Base-by-base conservation (phyloP, 2,329 filamentous ascomycete genomes). In the Fusarium robinianum region DNA sequence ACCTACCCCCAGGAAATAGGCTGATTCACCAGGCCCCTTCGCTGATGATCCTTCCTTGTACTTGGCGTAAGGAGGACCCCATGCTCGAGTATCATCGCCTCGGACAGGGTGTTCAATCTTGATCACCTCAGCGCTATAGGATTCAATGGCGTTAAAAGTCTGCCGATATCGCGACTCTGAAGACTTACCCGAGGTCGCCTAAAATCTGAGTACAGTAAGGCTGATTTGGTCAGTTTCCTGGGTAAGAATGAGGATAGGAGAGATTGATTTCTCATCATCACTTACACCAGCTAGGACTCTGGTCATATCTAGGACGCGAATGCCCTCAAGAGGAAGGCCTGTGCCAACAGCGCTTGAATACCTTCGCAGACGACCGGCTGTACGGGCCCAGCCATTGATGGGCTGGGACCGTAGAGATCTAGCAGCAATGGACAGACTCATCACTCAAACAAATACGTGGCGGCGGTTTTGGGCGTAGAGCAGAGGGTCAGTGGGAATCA, bases 141-240 rank as follows among this genome's bases (percentile, higher is more conserved):
- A 23, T 34, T 48, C 18, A 29, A 29, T 15, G 33, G 46, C 29
- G 37, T 57, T 40, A 53, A 51, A 49, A 45, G 24, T 15, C 25
- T 24, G 22, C 32, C 12, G 33, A 14, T 25, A 25, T 35, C 17
- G 30, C 34, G 21, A 18, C 22, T 34, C 18, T 14, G 8, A 24
- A 14, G 25, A 54, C 83, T 67, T 82, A 96, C 92, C 94, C 94
- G 59, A 99, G 78, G 70, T 99, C 94, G 43, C 92, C 94, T 8
- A 99, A 73, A 40, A 99, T 96, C 68, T 99, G 94, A 24, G 94
- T 97, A 62, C 90, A 96, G 65, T 97, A 97, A 55, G 94, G 94
- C 90, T 97, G 62, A 10, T 43, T 19, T 37, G 35, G 43, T 56
- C 27, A 55, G 54, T 46, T 49, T 38, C 30, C 6, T n/a, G 22